Evolutionary conservation across 257 asterid genomes (phyloP).

Genomic region (Primulina tabacum): DNA sequence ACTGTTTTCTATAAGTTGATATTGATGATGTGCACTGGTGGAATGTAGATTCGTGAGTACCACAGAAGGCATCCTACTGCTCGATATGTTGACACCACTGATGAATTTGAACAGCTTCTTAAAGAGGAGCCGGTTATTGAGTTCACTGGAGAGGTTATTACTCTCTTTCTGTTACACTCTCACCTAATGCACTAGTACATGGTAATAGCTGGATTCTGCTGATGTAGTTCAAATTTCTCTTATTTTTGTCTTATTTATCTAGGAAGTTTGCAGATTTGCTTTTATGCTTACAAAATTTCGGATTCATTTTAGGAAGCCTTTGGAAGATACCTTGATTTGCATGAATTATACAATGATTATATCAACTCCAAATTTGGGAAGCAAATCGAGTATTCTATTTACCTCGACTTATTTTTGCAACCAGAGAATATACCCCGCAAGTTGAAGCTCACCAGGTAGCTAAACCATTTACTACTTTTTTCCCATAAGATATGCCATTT

Average conservation of each 20-base stretch:
- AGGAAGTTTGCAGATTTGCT: slow-evolving; percentile 8
- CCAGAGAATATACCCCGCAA: slow-evolving; percentile 57
- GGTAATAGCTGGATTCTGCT: neutral
- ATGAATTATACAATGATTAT: slow-evolving; percentile 76
- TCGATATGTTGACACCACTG: slow-evolving; percentile 70
- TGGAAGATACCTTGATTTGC: slow-evolving; percentile 95
- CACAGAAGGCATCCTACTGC: slow-evolving; percentile 89
- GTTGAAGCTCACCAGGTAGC: slow-evolving; percentile 74
- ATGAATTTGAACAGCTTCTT: slow-evolving; percentile 83
- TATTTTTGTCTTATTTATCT: neutral
- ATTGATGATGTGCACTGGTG: slow-evolving; percentile 1
- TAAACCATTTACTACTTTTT: neutral
- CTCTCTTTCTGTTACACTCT: neutral
- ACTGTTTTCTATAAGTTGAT: neutral
- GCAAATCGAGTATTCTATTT: slow-evolving; percentile 75
- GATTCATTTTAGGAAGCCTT: slow-evolving; percentile 64
- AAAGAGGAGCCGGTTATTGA: slow-evolving; percentile 85
- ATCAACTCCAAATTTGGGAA: slow-evolving; percentile 86
- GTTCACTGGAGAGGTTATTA: slow-evolving; percentile 87
- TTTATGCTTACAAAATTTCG: slow-evolving; percentile 1
- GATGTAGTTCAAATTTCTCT: neutral
- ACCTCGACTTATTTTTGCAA: slow-evolving; percentile 71
- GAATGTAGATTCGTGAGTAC: slow-evolving; percentile 81
- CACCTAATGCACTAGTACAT: neutral
- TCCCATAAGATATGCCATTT: neutral